A percentile compares a stretch with the other conserved stretches of the same genome.
Conservation (phyloP, 2,329 filamentous ascomycete species). For the Dryadomyces sulphureus region DNA sequence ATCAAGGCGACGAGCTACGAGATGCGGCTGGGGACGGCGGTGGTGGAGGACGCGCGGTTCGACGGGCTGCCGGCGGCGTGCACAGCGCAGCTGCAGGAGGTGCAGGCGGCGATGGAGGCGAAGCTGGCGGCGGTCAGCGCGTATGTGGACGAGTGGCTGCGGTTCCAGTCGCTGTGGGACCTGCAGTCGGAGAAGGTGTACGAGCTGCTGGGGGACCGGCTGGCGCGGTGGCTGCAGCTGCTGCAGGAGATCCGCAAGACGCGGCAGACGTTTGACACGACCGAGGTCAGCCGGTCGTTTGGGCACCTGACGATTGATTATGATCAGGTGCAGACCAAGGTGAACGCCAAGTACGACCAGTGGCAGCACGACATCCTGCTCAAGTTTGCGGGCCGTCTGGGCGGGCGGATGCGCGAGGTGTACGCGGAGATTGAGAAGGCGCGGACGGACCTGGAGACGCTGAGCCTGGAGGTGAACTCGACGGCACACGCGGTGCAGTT, state of each 20-base stretch:
- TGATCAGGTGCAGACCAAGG: conserved; percentile 95
- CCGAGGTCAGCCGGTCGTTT: conserved; percentile 82
- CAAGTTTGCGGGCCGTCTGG: conserved; percentile 83
- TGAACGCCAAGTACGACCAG: conserved; percentile 98
- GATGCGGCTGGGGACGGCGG: conserved; percentile 59
- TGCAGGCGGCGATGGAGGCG: conserved; percentile 71
- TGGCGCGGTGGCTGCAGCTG: conserved; percentile 84
- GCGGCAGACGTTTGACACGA: conserved; percentile 91
- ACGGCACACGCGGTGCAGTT: conserved; percentile 96
- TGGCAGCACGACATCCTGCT: conserved; percentile 96
- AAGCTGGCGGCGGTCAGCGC: conserved; percentile 65
- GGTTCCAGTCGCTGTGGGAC: conserved; percentile 98
- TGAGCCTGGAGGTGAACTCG: conserved; percentile 84
- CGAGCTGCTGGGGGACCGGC: conserved; percentile 76
- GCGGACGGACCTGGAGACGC: conserved; percentile 75
- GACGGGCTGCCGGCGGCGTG: conserved; percentile 74
- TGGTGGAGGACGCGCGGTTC: conserved; percentile 58
- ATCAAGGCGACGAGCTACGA: conserved; percentile 93
- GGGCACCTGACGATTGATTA: conserved; percentile 94
- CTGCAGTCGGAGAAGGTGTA: conserved; percentile 92
- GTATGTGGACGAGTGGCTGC: conserved; percentile 96
- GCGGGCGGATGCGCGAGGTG: conserved; percentile 80
- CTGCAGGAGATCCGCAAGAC: conserved; percentile 96
- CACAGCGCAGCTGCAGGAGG: conserved; percentile 60
- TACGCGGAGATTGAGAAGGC: conserved; percentile 86